Base-by-base conservation (phyloP, 164 flowering plant species). In the Warburgia ugandensis region DNA sequence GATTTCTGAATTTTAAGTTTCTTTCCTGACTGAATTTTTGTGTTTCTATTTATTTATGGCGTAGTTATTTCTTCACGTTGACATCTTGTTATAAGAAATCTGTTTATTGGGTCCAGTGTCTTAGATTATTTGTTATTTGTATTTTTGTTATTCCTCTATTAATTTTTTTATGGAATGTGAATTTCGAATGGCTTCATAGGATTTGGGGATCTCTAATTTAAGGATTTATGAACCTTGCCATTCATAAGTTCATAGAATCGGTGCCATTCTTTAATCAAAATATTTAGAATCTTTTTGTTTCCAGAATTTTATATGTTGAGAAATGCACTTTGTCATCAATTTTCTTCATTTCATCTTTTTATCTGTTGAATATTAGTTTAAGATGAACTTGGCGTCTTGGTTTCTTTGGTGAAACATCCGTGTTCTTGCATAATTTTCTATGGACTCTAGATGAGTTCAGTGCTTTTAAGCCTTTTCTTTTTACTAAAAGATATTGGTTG, bases 131-230 rank as follows among this genome's bases (percentile, higher is more conserved):
- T 51, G 52, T 45, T 20, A 31, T 28, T 32, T 10, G 30, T 45
- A 13, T 46, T 39, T 5, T 42, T 40, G 22, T 19, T 35, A 0
- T n/a, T 46, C 19, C 23, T 37, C 12, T 45, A 14, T 27, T 7
- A 21, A 23, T 42, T 48, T 19, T 51, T 41, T 27, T 17, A 45
- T 65, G 57, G 50, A 28, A 17, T 53, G 48, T 33, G 20, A 47
- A 12, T 52, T 62, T 58, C 32, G 21, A 23, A 6, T 33, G 46
- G 37, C 60, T 59, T 52, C n/a, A n/a, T 51, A 20, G 50, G 66
- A 61, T 64, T 56, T 52, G 74, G 60, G 71, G 16, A 39, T 14
- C 43, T 38, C 38, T 54, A 31, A 5, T 31, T 5, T 5, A 31
- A 31, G n/a, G n/a, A n/a, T 7, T n/a, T n/a, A n/a, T n/a, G n/a